Evolutionary conservation across 2,329 filamentous ascomycete genomes (phyloP), one percentile per base, ranked within the genome.

Genomic region (Fusarium euwallaceae): DNA sequence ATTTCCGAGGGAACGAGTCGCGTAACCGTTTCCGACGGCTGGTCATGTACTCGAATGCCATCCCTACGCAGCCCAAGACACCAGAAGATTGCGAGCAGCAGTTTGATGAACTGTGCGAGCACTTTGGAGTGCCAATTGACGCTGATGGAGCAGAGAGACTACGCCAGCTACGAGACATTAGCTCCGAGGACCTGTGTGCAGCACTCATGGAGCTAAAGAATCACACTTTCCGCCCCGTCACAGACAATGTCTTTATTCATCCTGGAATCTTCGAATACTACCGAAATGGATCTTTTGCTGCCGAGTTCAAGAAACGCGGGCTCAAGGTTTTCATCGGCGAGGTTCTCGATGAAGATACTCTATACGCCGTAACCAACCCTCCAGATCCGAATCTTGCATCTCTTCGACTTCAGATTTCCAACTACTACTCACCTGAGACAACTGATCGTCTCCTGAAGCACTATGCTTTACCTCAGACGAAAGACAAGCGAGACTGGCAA

Each of bases 191-290:
- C 22, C 69, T 71, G 11, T 68, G 53, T 20, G 53, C 65, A 4
- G 65, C 45, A 2, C 45, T 71, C n/a, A 68, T 68, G 61, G 53
- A 71, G 14, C 17, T 71, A 11, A 51, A 68, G 20, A 58, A 62
- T 29, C 65, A 71, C 27, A 71, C 69, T n/a, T 71, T 71, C 36
- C 69, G 69, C 14, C 69, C 69, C 5, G 69, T 71, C 4, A 68
- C 69, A 17, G 69, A 71, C 12, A 51, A 62, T 12, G 17, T 68
- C 6, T 71, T 71, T 3, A 68, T 71, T 1, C 65, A 71, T 7
- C 36, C 65, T 7, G 69, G 69, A 3, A 71, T 71, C 3, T 64
- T 68, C 4, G 65, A 64, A 3, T 68, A 68, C 53, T 68, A 68
- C 24, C 11, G 34, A n/a, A 17, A 64, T 11, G 65, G 65, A 4